Percentiles rank a stretch among this genome's conserved stretches.
phyloP scores from a whole-genome alignment of 345 rosid genomes.

The Murraya koenigii region DNA sequence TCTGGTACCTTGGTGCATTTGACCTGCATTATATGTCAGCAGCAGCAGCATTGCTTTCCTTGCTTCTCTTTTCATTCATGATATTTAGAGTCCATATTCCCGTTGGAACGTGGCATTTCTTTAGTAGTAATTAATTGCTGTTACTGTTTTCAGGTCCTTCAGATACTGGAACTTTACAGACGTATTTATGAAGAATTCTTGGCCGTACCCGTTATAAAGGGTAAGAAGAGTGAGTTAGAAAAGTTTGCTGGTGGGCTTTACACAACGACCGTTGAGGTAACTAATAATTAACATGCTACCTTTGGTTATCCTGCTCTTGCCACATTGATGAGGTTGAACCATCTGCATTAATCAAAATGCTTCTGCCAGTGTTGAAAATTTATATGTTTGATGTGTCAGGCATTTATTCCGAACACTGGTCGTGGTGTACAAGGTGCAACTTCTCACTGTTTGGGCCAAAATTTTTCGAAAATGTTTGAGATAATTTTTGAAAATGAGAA shows the following conservation, averaged over 20 bases:
- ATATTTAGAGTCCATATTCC: neutral
- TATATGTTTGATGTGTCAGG: slow-evolving; percentile 42
- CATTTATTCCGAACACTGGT: slow-evolving; percentile 95
- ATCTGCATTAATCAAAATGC: neutral
- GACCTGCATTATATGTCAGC: neutral
- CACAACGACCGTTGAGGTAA: slow-evolving; percentile 94
- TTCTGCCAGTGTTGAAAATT: neutral
- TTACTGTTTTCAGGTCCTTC: slow-evolving; percentile 48
- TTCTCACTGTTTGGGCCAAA: slow-evolving; percentile 94
- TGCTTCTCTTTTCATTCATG: neutral
- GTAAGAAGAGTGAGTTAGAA: slow-evolving; percentile 94
- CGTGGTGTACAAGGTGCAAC: slow-evolving; percentile 99
- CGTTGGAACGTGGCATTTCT: neutral
- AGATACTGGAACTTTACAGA: slow-evolving; percentile 82
- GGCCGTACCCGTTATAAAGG: slow-evolving; percentile 89
- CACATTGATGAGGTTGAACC: neutral
- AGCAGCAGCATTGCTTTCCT: neutral
- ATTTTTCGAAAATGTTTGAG: slow-evolving; percentile 96
- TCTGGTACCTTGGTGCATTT: neutral
- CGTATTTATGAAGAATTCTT: slow-evolving; percentile 88
- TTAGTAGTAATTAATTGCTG: neutral
- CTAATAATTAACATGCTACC: neutral
- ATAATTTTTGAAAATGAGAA: slow-evolving; percentile 88
- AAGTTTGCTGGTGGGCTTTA: slow-evolving; percentile 98
- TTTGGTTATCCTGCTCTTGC: neutral